A percentile compares a stretch with the other conserved stretches of the same genome.
phyloP scores from a whole-genome alignment of 345 rosid genomes.

The Hevea brasiliensis region DNA sequence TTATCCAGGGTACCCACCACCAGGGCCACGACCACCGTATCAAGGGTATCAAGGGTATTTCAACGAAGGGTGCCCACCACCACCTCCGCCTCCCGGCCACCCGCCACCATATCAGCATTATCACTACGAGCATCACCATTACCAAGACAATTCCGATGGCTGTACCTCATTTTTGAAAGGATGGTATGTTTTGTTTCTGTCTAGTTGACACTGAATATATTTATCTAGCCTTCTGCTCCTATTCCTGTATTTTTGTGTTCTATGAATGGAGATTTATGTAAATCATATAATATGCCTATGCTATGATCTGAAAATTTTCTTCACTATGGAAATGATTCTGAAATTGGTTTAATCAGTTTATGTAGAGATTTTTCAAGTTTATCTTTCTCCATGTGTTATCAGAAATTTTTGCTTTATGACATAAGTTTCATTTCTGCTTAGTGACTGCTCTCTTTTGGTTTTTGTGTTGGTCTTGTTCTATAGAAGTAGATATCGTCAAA shows the following conservation, averaged over 20 bases:
- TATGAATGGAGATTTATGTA: neutral
- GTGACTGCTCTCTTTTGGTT: no score
- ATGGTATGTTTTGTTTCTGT: slow-evolving; percentile 55
- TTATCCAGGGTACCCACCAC: slow-evolving; percentile 47
- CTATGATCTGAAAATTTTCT: neutral
- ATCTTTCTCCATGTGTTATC: no score
- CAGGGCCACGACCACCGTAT: slow-evolving; percentile 41
- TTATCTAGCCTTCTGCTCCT: neutral
- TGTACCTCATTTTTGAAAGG: slow-evolving; percentile 63
- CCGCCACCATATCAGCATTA: slow-evolving; percentile 45
- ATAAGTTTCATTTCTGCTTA: no score
- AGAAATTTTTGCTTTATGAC: no score
- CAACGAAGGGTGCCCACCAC: slow-evolving; percentile 54
- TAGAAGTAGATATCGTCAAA: no score
- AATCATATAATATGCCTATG: neutral
- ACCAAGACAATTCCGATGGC: slow-evolving; percentile 51
- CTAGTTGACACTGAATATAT: slow-evolving; percentile 5
- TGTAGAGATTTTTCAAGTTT: no score
- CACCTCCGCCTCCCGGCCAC: slow-evolving; percentile 45
- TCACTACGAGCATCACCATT: slow-evolving; percentile 53
- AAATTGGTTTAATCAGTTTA: no score
- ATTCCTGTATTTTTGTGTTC: neutral
- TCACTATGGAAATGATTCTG: no score
- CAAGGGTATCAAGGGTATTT: slow-evolving; percentile 86
- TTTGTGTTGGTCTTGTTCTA: no score